A percentile compares a stretch with the other conserved stretches of the same genome.
Evolutionary conservation across 495 filamentous ascomycete species (phyloP).

Genomic region (Annulohypoxylon bovei): DNA sequence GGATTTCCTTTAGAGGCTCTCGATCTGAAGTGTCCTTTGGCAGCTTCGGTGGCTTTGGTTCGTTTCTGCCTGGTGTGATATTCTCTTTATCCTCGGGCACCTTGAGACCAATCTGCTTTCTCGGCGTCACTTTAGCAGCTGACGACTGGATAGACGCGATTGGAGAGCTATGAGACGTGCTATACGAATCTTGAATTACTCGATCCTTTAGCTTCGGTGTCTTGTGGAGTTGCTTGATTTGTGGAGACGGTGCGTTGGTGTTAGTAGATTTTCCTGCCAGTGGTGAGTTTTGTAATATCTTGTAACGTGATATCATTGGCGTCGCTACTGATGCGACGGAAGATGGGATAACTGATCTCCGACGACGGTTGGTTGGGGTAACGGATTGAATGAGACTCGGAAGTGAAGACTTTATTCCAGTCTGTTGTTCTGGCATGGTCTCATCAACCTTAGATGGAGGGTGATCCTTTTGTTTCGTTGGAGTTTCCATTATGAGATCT

Average conservation of each 20-base stretch:
- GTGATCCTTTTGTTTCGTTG: slow-evolving; percentile 18
- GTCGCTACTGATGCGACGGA: slow-evolving; percentile 50
- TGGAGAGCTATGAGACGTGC: slow-evolving; percentile 44
- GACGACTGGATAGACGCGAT: slow-evolving; percentile 6
- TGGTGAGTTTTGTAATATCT: slow-evolving; percentile 46
- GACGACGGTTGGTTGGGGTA: slow-evolving; percentile 50
- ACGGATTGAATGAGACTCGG: slow-evolving; percentile 38
- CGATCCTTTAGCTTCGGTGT: slow-evolving; percentile 45
- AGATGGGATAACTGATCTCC: slow-evolving; percentile 52
- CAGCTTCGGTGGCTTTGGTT: slow-evolving; percentile 36
- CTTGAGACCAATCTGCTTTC: slow-evolving; percentile 33
- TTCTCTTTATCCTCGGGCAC: slow-evolving; percentile 45
- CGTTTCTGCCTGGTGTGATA: slow-evolving; percentile 40
- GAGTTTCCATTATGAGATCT: slow-evolving; percentile 38
- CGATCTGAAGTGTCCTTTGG: slow-evolving; percentile 25
- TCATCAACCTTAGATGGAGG: slow-evolving; percentile 10
- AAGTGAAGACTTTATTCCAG: slow-evolving; percentile 24
- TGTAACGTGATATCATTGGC: slow-evolving; percentile 47
- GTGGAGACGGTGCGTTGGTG: slow-evolving; percentile 40
- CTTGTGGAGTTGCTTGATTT: slow-evolving; percentile 41
- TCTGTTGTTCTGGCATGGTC: background rate
- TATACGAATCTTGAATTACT: slow-evolving; percentile 54
- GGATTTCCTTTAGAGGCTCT: slow-evolving; percentile 43
- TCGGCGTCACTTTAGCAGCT: slow-evolving; percentile 29
- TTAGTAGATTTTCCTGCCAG: slow-evolving; percentile 53